phyloP scores from a whole-genome alignment of 2,329 filamentous ascomycete genomes.

The Ophiocordyceps robertsii region DNA sequence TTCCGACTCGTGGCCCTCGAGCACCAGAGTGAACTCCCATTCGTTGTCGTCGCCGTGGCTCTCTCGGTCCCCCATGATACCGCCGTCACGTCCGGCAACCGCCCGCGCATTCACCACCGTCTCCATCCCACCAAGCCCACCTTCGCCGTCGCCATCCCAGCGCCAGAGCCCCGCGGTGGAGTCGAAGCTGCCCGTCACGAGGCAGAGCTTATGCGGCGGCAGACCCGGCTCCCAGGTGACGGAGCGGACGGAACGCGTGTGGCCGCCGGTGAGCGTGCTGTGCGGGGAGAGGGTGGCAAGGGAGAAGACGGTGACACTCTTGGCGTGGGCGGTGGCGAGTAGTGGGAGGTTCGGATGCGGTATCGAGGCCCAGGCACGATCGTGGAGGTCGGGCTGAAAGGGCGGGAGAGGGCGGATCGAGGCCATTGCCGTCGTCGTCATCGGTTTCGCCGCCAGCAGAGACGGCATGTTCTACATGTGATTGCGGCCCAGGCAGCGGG shows the following conservation, averaged over 20 bases:
- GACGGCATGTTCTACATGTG: no score
- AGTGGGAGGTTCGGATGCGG: constrained; percentile 82
- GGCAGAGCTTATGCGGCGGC: constrained; percentile 49
- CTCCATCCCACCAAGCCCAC: neutral
- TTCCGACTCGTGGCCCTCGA: constrained; percentile 92
- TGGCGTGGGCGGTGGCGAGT: constrained; percentile 77
- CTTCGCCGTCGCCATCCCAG: constrained; percentile 35
- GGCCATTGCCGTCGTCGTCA: constrained; percentile 1
- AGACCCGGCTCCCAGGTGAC: constrained; percentile 76
- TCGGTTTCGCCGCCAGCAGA: no score
- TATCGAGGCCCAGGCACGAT: constrained; percentile 73
- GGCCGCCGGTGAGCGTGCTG: constrained; percentile 70
- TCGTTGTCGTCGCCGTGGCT: constrained; percentile 46
- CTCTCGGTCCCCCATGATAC: constrained; percentile 2
- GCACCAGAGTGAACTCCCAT: constrained; percentile 82
- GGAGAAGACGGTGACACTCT: constrained; percentile 80
- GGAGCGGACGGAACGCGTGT: constrained; percentile 78
- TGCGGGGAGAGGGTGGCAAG: constrained; percentile 68
- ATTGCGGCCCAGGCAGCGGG: no score
- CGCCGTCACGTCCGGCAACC: neutral
- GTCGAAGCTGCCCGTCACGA: constrained; percentile 91
- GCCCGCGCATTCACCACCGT: neutral
- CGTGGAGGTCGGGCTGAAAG: constrained; percentile 43
- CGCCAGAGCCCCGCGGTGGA: constrained; percentile 79
- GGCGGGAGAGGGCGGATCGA: constrained; percentile 31